phyloP scores from a whole-genome alignment of 2,329 filamentous ascomycete genomes.

The Xylaria multiplex region DNA sequence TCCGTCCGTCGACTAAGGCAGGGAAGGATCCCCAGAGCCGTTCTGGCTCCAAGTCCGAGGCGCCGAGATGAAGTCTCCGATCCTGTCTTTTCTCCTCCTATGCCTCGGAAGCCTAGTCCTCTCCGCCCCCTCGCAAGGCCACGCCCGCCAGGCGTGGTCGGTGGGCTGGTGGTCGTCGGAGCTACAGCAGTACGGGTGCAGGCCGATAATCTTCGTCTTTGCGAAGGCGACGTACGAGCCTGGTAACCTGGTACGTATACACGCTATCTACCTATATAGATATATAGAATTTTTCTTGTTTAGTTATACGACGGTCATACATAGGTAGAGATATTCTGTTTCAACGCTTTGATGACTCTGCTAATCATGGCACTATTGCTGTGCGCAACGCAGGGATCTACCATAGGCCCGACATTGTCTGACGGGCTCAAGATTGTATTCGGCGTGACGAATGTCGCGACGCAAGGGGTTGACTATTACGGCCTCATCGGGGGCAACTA shows the following conservation, averaged over 20 bases:
- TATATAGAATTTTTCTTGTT: background rate
- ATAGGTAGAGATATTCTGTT: no score
- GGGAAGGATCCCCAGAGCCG: conserved; percentile 3
- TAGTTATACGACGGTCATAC: no score
- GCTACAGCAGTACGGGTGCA: conserved; percentile 42
- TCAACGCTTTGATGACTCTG: background rate
- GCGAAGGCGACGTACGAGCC: conserved; percentile 47
- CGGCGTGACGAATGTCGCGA: conserved; percentile 44
- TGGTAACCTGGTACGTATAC: conserved; percentile 43
- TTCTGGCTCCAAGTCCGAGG: background rate
- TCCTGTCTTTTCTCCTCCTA: conserved; percentile 25
- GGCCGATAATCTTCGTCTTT: conserved; percentile 46
- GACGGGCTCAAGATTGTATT: conserved; percentile 45
- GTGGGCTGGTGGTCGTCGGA: conserved; percentile 43
- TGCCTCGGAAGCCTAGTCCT: conserved; percentile 30
- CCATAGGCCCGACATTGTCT: conserved; percentile 44
- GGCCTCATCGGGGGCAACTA: conserved; percentile 46
- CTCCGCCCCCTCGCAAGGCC: conserved; percentile 15
- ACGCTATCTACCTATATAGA: background rate
- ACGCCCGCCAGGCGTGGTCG: conserved; percentile 44
- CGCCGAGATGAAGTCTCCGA: conserved; percentile 14
- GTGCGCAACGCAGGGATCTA: conserved; percentile 36
- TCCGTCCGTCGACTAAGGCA: conserved; percentile 3
- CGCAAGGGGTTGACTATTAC: conserved; percentile 47
- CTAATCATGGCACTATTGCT: background rate